Evolutionary conservation across 225 moss, liverwort and hornwort genomes (phyloP), one percentile per base, ranked within the genome.

Genomic region (Takakia lepidozioides): DNA sequence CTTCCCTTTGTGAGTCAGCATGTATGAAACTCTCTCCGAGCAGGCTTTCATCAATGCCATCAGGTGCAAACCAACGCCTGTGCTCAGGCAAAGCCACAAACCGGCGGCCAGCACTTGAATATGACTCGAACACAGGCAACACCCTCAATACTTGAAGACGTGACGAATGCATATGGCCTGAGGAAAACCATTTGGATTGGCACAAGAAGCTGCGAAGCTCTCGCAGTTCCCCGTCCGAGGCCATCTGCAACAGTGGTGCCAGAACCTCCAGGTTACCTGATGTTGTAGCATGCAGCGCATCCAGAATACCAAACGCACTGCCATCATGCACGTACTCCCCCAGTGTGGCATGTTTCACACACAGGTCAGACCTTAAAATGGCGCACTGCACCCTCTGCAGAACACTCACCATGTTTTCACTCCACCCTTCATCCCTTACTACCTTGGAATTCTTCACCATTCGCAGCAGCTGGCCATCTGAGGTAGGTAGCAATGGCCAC

Each of bases 171-270:
- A 89, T 71, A 25, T 51, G 70, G 26, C 72, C 85, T 14, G 74
- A 62, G 25, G 66, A 58, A 71, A 89, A 89, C 89, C 89, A 89
- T 69, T 89, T 89, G 26, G 85, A 85, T 43, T 89, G 89, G 49
- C 85, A 89, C 43, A 89, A 51, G 57, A 89, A 89, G 69, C 89
- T 89, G 49, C 89, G 71, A 65, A 89, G 67, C 54, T 89, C 89
- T 30, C 89, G 76, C 25, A 82, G 65, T 68, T 89, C 89, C 30
- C 89, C 89, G 48, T 89, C 89, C 39, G 89, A 82, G 38, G 82
- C 71, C 59, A 44, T 49, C 14, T 45, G 53, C 29, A 85, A 65
- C 43, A 80, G 34, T 16, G 63, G 80, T 41, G 52, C 50, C 52
- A 85, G 53, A 21, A 65, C 46, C n/a, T 71, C 68, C 44, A 89